phyloP scores from a whole-genome alignment of 805 yeast species.

The Ogataea naganishii region DNA sequence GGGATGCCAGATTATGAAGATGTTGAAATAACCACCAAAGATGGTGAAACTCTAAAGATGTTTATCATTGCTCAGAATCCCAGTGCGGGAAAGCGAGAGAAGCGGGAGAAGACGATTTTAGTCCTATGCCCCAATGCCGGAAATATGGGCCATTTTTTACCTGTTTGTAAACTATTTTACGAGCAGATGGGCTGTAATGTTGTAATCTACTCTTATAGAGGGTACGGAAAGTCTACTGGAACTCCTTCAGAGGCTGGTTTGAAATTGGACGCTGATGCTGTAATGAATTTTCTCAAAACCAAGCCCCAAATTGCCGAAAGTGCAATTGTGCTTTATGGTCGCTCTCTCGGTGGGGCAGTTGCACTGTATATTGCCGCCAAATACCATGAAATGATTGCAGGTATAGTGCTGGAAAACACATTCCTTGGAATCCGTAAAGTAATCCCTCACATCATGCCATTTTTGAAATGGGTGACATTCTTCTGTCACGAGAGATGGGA shows the following conservation, averaged over 20 bases:
- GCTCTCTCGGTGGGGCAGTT: conserved; percentile 94
- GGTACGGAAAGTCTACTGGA: conserved; percentile 82
- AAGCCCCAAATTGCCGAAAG: conserved; percentile 46
- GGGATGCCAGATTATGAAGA: conserved; percentile 56
- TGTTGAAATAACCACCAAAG: conserved; percentile 52
- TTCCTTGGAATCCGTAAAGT: conserved; percentile 68
- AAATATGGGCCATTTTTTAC: conserved; percentile 85
- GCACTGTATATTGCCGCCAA: conserved; percentile 72
- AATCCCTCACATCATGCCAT: conserved; percentile 67
- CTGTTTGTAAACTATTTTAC: conserved; percentile 66
- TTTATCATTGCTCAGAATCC: conserved; percentile 49
- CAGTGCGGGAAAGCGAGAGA: conserved; percentile 20
- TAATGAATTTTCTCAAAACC: conserved; percentile 45
- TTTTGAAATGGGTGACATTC: conserved; percentile 41
- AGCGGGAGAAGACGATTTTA: conserved; percentile 59
- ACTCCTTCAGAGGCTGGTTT: conserved; percentile 68
- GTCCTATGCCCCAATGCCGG: conserved; percentile 92
- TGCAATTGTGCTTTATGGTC: conserved; percentile 65
- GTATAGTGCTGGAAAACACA: conserved; percentile 77
- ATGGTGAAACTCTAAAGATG: conserved; percentile 60
- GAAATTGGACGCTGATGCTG: conserved; percentile 72
- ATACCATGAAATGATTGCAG: conserved; percentile 43
- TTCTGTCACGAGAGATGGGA: conserved; percentile 82
- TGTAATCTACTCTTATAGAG: conserved; percentile 80
- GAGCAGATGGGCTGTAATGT: conserved; percentile 62